These are phyloP conservation scores for Yarrowia deformans DNA, from an alignment of 805 yeast genomes.

Conservation along the genomic window DNA sequence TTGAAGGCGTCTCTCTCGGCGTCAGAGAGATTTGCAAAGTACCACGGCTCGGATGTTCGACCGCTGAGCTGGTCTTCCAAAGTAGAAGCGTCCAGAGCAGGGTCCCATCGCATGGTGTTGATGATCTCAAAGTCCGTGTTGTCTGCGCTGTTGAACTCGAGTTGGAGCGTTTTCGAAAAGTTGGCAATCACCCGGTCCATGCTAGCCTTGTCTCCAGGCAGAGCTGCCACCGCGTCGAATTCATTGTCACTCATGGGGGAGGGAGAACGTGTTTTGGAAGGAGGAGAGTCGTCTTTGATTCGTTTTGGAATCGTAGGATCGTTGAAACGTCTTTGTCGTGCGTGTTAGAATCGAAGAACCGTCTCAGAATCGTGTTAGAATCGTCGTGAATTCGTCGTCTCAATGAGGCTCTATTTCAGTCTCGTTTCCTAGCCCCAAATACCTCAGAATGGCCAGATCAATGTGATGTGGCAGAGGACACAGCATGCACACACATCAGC, in stretches of 20 bases:
- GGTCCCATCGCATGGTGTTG: conserved; percentile 38
- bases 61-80: conserved; percentile 14
- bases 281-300: no score
- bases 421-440: neutral
- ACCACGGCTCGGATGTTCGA: conserved; percentile 10
- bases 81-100: neutral
- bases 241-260: neutral
- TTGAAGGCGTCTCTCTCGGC: conserved; percentile 5
- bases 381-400: no score
- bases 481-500: neutral
- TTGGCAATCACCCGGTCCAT: conserved; percentile 6
- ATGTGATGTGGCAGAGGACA: neutral
- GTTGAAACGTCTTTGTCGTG: no score
- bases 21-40: neutral
- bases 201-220: conserved; percentile 14
- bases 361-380: no score
- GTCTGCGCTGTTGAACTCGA: conserved; percentile 9
- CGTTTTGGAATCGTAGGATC: no score
- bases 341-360: no score
- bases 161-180: conserved; percentile 3
- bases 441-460: neutral
- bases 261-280: no score
- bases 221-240: conserved; percentile 2
- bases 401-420: no score
- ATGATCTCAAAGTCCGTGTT: conserved; percentile 36